Conservation (phyloP, 2,329 filamentous ascomycete genomes). For the Pseudogymnoascus sp. region DNA sequence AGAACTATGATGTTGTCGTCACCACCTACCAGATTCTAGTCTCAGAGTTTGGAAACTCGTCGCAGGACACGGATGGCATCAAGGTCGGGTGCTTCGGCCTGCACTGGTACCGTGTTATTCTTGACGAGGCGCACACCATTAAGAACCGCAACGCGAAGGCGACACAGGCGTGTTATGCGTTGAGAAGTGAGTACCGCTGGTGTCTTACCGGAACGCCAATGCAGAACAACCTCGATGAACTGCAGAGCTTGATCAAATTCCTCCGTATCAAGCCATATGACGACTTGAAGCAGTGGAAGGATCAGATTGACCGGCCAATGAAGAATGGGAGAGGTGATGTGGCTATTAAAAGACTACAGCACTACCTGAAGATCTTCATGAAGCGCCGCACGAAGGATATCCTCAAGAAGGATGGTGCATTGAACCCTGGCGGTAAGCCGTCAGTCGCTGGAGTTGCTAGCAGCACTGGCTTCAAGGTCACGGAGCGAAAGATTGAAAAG, state of each 20-base stretch:
- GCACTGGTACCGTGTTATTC: slow-evolving; percentile 89
- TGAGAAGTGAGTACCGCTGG: slow-evolving; percentile 86
- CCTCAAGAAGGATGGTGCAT: slow-evolving; percentile 76
- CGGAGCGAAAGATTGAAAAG: slow-evolving; percentile 79
- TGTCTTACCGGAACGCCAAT: slow-evolving; percentile 93
- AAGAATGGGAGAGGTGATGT: slow-evolving; percentile 84
- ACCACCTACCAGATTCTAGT: slow-evolving; percentile 95
- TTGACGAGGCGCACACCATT: slow-evolving; percentile 96
- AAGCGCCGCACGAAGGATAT: slow-evolving; percentile 97
- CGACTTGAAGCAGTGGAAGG: slow-evolving; percentile 78
- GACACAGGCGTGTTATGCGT: slow-evolving; percentile 81
- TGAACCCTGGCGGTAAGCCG: slow-evolving; percentile 66
- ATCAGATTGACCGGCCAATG: slow-evolving; percentile 82
- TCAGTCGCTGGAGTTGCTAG: slow-evolving; percentile 38
- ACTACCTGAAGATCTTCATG: slow-evolving; percentile 88
- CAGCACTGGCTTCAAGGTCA: slow-evolving; percentile 75
- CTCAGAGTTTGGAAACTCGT: slow-evolving; percentile 73
- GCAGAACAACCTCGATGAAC: slow-evolving; percentile 95
- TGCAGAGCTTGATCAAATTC: slow-evolving; percentile 90
- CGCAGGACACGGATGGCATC: slow-evolving; percentile 49
- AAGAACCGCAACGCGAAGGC: slow-evolving; percentile 97
- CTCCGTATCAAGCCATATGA: slow-evolving; percentile 87
- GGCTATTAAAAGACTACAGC: slow-evolving; percentile 78
- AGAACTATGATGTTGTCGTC: slow-evolving; percentile 86
- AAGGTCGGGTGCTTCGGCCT: slow-evolving; percentile 41